Evolutionary conservation across 1,284 basidiomycete species (phyloP), one percentile per base, ranked within the genome.

Genomic region (Omphalotus olearius): DNA sequence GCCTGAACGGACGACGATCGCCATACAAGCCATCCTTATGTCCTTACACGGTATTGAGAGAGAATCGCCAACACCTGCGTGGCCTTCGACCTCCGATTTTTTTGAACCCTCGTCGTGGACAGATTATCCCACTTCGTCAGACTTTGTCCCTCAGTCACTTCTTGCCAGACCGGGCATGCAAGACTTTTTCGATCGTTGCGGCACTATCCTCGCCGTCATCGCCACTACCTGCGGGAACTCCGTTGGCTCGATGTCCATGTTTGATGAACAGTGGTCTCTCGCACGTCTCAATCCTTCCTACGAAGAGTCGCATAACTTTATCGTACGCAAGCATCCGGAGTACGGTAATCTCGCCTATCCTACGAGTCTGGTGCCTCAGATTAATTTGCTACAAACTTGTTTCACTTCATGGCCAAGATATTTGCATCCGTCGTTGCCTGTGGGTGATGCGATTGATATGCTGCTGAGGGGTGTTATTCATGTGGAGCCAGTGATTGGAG

Each of bases 371-470:
- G 70, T 76, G 37, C 75, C 90, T 0, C 82, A 85, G 50, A 82
- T 97, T 60, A 81, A 76, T 51, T 74, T 96, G 28, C 74, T 97
- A 2, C 82, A 86, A 54, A 82, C 86, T 0, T 85, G 90, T 62
- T 89, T 96, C 64, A 85, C 91, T 53, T 79, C 89, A 2, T 91
- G 94, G 83, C 95, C 94, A 0, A 81, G 92, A 6, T 88, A 85
- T 57, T 73, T 95, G 26, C 80, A 85, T 57, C 64, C 66, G 0
- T 73, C 76, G 48, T 69, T 81, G 47, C 67, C 75, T 49, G 67
- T 88, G 49, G 68, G 75, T 4, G 85, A 87, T 45, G 80, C 85
- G 0, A 76, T 94, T 47, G 86, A 92, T 57, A 85, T 93, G 71
- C 78, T 97, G 18, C 77, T 95, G 44, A 81, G 84, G 17, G 89